Evolutionary conservation across 2,329 filamentous ascomycete genomes (phyloP).

Genomic region (Cordyceps tenuipes): DNA sequence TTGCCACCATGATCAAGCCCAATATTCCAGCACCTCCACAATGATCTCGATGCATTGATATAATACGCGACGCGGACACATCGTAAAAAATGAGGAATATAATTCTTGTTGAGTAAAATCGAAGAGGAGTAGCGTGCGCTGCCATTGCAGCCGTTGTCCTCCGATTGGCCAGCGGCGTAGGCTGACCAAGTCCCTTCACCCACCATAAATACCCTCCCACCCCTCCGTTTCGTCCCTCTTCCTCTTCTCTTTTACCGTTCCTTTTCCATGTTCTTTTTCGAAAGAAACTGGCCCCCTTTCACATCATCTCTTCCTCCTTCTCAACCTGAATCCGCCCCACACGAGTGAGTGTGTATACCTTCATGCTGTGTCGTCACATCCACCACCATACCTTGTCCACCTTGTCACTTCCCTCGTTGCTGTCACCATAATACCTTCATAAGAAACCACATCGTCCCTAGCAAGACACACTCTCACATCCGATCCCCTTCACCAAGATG

Average conservation of each 20-base stretch:
- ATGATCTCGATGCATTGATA: not conserved
- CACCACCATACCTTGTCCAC: not conserved
- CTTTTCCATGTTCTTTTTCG: not conserved
- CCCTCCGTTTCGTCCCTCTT: not conserved
- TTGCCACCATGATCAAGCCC: not conserved
- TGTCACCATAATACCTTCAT: not conserved
- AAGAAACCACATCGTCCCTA: not conserved
- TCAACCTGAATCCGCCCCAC: not conserved
- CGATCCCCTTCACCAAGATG: not conserved
- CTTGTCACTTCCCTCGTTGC: not conserved
- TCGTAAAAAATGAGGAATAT: not conserved
- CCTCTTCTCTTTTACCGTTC: not conserved
- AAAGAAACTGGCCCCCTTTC: not conserved
- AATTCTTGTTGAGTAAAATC: not conserved
- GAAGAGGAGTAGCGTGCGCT: constrained; percentile 1
- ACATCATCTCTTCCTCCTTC: not conserved
- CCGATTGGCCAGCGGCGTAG: constrained; percentile 5
- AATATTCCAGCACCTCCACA: not conserved
- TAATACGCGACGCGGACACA: not conserved
- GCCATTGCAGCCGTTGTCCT: not conserved
- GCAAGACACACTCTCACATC: not conserved
- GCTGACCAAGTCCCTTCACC: constrained; percentile 3
- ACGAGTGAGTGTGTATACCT: not conserved
- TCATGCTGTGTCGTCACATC: not conserved
- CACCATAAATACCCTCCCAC: constrained; percentile 11